Percentiles rank a stretch among this genome's conserved stretches.
Conservation (phyloP, 2,329 filamentous ascomycete genomes). For the Neofusicoccum laricinum region DNA sequence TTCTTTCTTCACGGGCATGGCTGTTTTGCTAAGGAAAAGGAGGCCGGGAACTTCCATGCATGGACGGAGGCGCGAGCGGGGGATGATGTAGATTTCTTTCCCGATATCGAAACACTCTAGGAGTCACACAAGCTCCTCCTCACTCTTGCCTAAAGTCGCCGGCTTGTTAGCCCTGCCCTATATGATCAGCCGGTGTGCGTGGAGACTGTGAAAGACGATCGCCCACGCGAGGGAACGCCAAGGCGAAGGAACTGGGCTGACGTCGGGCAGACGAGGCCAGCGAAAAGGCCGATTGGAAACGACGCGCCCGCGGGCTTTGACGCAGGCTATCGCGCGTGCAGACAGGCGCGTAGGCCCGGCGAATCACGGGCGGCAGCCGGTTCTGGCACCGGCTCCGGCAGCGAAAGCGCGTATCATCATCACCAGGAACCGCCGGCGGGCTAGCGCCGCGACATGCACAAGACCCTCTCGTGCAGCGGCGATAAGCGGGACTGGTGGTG, state of each 20-base stretch:
- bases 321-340: constrained; percentile 8
- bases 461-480: constrained; percentile 5
- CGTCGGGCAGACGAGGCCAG: neutral
- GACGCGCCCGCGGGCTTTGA: neutral
- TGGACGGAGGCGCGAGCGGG: neutral
- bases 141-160: neutral
- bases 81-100: constrained; percentile 7
- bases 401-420: constrained; percentile 4
- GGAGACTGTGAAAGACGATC: neutral
- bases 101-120: neutral
- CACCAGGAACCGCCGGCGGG: constrained; percentile 5
- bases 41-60: constrained; percentile 5
- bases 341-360: neutral
- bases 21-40: neutral
- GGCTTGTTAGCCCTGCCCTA: neutral
- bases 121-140: neutral
- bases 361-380: neutral
- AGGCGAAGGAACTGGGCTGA: neutral
- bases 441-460: neutral
- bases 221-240: neutral
- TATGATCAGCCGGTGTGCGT: constrained; percentile 2
- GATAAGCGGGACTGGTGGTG: constrained; percentile 3
- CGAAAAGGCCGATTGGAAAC: constrained; percentile 1
- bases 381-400: neutral
- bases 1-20: neutral